phyloP scores from a whole-genome alignment of 2,329 filamentous ascomycete species.

The Hypomyces rosellus region DNA sequence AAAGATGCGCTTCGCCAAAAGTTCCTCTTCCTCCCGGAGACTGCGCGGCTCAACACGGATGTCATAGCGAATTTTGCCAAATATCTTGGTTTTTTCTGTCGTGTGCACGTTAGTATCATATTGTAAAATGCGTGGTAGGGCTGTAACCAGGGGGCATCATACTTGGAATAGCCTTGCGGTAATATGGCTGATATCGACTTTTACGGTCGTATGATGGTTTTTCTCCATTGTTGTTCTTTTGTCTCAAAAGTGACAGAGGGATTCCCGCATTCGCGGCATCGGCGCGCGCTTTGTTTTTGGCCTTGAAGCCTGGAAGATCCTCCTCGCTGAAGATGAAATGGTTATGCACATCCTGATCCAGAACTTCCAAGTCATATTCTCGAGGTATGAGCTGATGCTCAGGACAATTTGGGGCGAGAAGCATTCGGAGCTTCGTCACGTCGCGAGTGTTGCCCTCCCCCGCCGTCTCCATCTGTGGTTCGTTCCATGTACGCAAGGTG shows the following conservation, averaged over 20 bases:
- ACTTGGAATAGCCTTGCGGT: conserved; percentile 70
- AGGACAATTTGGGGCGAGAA: conserved; percentile 57
- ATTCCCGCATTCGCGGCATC: conserved; percentile 53
- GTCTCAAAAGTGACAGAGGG: conserved; percentile 47
- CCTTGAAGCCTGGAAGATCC: conserved; percentile 59
- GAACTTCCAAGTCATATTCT: conserved; percentile 77
- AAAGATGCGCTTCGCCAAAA: conserved; percentile 52
- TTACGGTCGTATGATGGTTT: conserved; percentile 41
- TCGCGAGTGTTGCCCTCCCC: conserved; percentile 33
- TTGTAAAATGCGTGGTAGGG: neutral
- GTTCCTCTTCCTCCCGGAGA: conserved; percentile 60
- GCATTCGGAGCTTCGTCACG: conserved; percentile 48
- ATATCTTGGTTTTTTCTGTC: conserved; percentile 70
- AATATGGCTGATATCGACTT: conserved; percentile 51
- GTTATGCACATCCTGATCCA: conserved; percentile 60
- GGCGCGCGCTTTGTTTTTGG: conserved; percentile 45
- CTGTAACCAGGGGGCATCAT: conserved; percentile 25
- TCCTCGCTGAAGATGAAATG: conserved; percentile 93
- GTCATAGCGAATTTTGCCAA: conserved; percentile 68
- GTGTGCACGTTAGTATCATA: conserved; percentile 16
- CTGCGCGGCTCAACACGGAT: conserved; percentile 67
- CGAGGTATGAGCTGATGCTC: conserved; percentile 73
- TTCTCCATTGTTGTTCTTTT: conserved; percentile 19
- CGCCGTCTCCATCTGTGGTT: conserved; percentile 46
- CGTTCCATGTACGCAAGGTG: conserved; percentile 57